Percentiles rank a stretch among this genome's conserved stretches.
Conservation (phyloP, 805 yeast species). For the Candida dajiaensis region DNA sequence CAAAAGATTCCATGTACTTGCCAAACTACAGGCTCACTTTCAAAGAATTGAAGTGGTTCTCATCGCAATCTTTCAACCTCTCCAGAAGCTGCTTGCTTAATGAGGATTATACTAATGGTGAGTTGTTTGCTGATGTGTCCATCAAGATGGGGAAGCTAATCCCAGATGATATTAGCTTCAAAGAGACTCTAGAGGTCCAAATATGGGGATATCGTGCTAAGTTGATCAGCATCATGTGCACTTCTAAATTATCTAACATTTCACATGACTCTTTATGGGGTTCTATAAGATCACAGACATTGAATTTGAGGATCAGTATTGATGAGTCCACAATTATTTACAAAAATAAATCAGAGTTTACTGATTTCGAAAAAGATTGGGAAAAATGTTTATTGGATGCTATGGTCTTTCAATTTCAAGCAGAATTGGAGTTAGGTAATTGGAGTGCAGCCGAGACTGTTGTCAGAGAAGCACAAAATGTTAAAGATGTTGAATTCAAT, state of each 20-base stretch:
- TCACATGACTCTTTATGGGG: constrained; percentile 8
- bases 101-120: constrained; percentile 11
- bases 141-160: constrained; percentile 16
- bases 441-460: constrained; percentile 17
- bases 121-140: constrained; percentile 18
- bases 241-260: constrained; percentile 3
- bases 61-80: constrained; percentile 29
- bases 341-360: constrained; percentile 9
- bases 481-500: constrained; percentile 19
- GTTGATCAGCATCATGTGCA: constrained; percentile 15
- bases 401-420: constrained; percentile 21
- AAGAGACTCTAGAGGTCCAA: constrained; percentile 13
- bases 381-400: constrained; percentile 20
- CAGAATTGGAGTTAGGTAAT: constrained; percentile 20
- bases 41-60: constrained; percentile 37
- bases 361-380: constrained; percentile 11
- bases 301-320: constrained; percentile 9
- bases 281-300: constrained; percentile 5
- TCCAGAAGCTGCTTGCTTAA: constrained; percentile 21
- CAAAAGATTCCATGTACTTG: constrained; percentile 4
- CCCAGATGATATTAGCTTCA: constrained; percentile 24
- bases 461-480: constrained; percentile 14
- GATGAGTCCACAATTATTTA: constrained; percentile 12
- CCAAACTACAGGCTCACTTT: constrained; percentile 17
- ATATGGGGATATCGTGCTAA: constrained; percentile 15